Evolutionary conservation across 768 basidiomycete species (phyloP).

Genomic region (Phanerodontia chrysosporium): DNA sequence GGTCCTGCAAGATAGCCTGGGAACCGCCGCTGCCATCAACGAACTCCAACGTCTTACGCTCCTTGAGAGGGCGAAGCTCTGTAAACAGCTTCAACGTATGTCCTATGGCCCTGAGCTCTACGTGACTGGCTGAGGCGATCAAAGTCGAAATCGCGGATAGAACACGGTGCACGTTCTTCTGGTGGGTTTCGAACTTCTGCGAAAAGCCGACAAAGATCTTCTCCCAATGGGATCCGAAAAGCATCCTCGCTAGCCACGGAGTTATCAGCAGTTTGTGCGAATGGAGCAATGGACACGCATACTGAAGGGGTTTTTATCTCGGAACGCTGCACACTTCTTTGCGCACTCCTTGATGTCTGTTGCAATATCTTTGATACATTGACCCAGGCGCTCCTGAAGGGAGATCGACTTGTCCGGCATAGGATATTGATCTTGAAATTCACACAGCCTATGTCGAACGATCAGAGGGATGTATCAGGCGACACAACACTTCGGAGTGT

Average conservation of each 20-base stretch:
- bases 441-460: background rate
- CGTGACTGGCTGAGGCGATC: background rate
- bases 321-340: slow-evolving; percentile 27
- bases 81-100: background rate
- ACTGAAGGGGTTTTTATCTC: no score
- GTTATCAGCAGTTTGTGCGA: background rate
- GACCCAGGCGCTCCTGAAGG: slow-evolving; percentile 25
- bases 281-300: slow-evolving; percentile 10
- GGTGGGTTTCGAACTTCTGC: background rate
- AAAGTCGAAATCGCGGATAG: background rate
- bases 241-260: slow-evolving; percentile 16
- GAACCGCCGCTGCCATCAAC: background rate
- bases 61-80: background rate
- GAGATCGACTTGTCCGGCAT: background rate
- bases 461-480: no score
- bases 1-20: background rate
- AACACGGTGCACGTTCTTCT: background rate
- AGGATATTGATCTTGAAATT: background rate
- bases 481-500: background rate
- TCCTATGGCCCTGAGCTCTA: background rate
- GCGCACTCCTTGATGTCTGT: slow-evolving; percentile 28
- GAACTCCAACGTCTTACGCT: background rate
- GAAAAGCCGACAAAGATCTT: slow-evolving; percentile 18
- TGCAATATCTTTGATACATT: slow-evolving; percentile 21
- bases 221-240: slow-evolving; percentile 25